phyloP scores from a whole-genome alignment of 2,329 filamentous ascomycete genomes.

The Botrytis galanthina region DNA sequence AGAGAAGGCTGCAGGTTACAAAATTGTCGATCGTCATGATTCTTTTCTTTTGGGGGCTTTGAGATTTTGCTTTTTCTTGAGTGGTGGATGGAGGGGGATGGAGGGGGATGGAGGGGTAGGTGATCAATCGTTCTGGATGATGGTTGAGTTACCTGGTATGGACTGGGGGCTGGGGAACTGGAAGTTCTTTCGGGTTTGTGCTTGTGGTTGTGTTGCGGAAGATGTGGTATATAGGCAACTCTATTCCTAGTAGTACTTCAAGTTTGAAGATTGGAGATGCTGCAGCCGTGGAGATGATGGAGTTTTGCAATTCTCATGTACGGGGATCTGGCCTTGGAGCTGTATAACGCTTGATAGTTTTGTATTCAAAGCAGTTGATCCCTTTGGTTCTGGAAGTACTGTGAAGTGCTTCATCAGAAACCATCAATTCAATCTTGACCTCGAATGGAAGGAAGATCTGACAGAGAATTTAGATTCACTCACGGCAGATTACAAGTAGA shows the following conservation, averaged over 20 bases:
- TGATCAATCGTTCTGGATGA: not conserved
- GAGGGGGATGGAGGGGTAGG: not conserved
- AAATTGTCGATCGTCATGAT: too few species aligned
- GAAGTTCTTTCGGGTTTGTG: not conserved
- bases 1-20: not conserved
- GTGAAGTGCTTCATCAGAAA: too few species aligned
- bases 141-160: not conserved
- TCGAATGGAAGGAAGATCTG: not conserved
- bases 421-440: not conserved
- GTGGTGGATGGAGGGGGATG: not conserved
- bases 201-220: not conserved
- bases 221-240: not conserved
- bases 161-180: not conserved
- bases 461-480: not conserved
- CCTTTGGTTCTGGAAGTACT: not conserved
- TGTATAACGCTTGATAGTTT: not conserved
- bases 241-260: too few species aligned
- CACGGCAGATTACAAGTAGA: not conserved
- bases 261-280: not conserved
- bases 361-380: rapidly evolving
- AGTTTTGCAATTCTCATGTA: rapidly evolving
- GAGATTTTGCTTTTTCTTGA: not conserved
- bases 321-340: rapidly evolving
- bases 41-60: not conserved
- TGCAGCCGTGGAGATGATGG: not conserved